A percentile compares a stretch with the other conserved stretches of the same genome.
Conservation (phyloP, 192 early-diverging fungal species). For the Coemansia biformis region DNA sequence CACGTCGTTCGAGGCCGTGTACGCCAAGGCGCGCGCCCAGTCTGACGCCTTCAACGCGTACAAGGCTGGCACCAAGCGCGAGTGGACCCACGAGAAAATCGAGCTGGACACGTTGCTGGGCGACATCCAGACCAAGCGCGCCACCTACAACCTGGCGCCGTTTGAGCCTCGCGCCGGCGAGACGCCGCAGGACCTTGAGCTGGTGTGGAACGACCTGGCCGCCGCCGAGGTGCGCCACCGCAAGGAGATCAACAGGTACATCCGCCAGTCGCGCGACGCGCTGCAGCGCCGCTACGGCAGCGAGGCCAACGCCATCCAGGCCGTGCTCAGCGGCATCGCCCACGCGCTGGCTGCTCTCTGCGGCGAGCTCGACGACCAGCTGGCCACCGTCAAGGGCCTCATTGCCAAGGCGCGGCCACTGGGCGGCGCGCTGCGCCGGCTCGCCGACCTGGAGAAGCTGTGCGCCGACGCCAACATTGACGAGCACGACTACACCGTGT, state of each 20-base stretch:
- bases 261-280: conserved; percentile 77
- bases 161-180: conserved; percentile 75
- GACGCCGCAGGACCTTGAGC: conserved; percentile 64
- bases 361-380: conserved; percentile 72
- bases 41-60: conserved; percentile 74
- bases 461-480: conserved; percentile 84
- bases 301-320: conserved; percentile 77
- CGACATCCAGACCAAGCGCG: conserved; percentile 95
- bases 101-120: conserved; percentile 88
- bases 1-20: conserved; percentile 60
- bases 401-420: conserved; percentile 53
- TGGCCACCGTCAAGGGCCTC: conserved; percentile 60
- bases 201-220: conserved; percentile 69
- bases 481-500: conserved; percentile 91
- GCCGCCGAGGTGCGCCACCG: conserved; percentile 73
- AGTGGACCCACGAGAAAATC: conserved; percentile 85
- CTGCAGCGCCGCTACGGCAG: conserved; percentile 74
- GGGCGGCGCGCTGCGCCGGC: conserved; percentile 48
- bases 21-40: conserved; percentile 69
- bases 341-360: conserved; percentile 60
- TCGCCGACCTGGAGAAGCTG: conserved; percentile 61
- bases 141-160: conserved; percentile 85
- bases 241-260: conserved; percentile 74
- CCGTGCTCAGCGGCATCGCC: conserved; percentile 66
- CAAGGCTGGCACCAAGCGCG: conserved; percentile 75